Base-by-base conservation (phyloP, 768 basidiomycete genomes). In the Galerina sulciceps region DNA sequence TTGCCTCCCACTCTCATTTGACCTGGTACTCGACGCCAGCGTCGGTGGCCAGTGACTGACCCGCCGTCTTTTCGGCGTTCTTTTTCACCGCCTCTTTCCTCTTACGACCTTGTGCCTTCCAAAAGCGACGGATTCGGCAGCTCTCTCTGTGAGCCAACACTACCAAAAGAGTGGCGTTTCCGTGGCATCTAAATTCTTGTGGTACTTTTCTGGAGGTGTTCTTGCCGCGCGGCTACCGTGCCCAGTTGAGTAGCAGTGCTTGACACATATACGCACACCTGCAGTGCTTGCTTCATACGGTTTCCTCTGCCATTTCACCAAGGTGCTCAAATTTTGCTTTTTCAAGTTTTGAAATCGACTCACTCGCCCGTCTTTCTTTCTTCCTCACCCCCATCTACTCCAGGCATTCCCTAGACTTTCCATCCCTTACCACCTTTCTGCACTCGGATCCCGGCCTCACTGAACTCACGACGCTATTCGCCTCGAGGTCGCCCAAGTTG, bases 401-500 rank as follows among this genome's bases (percentile, higher is more conserved):
- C 36, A 47, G 18, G 20, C 46, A 26, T 36, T 47, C 45, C 38
- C 45, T 55, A 38, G 54, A 47, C 20, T 47, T 22, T 8, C 10
- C 20, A 8, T 47, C 45, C 45, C 45, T 47, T 11, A 18, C 44
- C 44, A 9, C 1, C 17, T 14, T 45, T 11, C 34, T 31, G 26
- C 4, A 51, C 10, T 40, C 49, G 49, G 49, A 51, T 51, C 49
- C 37, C 35, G 4, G 23, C 3, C 20, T 8, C 36, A 36, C 38
- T 22, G 23, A 37, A 37, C n/a, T 55, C 18, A 44, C 44, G 54
- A 46, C 44, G 44, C 54, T 55, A 37, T 45, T 45, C 42, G 26
- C 54, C 45, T 55, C 37, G 41, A 50, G 55, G 10, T 55, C 22
- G 44, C 54, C 44, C 45, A 55, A 50, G 36, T 31, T 42, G 40